These are phyloP conservation scores for Diaporthe amygdali DNA, from an alignment of 2,329 filamentous ascomycete species.

Conservation along the genomic window DNA sequence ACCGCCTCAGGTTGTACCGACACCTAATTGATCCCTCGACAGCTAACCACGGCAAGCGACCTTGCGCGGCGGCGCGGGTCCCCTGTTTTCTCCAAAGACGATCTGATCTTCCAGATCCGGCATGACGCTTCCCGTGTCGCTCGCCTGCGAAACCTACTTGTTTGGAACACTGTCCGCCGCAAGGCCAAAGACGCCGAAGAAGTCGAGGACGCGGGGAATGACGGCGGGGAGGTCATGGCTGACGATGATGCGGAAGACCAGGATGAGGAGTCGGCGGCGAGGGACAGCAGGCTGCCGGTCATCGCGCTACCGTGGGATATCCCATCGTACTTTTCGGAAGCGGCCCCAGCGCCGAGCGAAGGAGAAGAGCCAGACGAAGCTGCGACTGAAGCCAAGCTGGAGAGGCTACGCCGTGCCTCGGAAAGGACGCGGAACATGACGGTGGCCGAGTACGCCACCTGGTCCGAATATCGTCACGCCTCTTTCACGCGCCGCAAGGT, in stretches of 20 bases:
- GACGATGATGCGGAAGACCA: slow-evolving; percentile 70
- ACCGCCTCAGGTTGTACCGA: no score
- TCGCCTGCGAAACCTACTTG: slow-evolving; percentile 90
- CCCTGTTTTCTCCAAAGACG: slow-evolving; percentile 88
- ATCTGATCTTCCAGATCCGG: slow-evolving; percentile 94
- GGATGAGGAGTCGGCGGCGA: slow-evolving; percentile 59
- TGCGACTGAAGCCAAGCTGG: slow-evolving; percentile 93
- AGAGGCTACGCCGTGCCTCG: slow-evolving; percentile 96
- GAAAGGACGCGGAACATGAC: slow-evolving; percentile 96
- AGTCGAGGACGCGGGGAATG: slow-evolving; percentile 98
- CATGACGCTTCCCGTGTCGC: slow-evolving; percentile 97
- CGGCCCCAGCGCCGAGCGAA: slow-evolving; percentile 73
- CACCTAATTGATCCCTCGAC: no score
- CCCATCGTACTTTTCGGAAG: not conserved
- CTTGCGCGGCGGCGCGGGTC: slow-evolving; percentile 89
- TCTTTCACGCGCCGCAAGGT: slow-evolving; percentile 98
- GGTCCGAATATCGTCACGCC: slow-evolving; percentile 96
- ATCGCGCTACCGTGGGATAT: not conserved
- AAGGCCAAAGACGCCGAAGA: no score
- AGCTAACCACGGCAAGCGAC: slow-evolving; percentile 41
- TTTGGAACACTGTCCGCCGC: slow-evolving; percentile 99
- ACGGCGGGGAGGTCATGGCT: slow-evolving; percentile 82
- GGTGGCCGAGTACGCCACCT: slow-evolving; percentile 95
- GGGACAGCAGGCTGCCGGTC: not conserved
- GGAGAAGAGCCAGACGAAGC: slow-evolving; percentile 91